Conservation (phyloP, 2,329 filamentous ascomycete genomes). For the Trichoderma semiorbis region DNA sequence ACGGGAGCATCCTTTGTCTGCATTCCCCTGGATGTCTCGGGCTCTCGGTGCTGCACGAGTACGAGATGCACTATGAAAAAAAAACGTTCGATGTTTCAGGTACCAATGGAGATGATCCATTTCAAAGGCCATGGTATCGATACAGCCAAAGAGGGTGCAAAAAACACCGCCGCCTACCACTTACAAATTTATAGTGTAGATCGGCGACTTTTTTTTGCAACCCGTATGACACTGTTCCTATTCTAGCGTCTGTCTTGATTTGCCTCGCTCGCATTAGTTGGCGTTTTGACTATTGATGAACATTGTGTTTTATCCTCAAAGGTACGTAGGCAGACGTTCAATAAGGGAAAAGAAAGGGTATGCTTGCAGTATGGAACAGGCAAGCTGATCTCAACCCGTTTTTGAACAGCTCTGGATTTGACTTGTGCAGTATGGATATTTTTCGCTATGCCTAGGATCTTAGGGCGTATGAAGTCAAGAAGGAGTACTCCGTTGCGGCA, state of each 20-base stretch:
- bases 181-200: too few species aligned
- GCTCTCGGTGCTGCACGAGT: not conserved
- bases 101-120: not conserved
- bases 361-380: not conserved
- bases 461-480: not conserved
- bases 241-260: not conserved
- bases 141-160: too few species aligned
- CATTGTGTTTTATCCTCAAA: not conserved
- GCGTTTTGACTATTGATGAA: not conserved
- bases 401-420: not conserved
- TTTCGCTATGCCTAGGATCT: not conserved
- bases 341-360: not conserved
- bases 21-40: constrained; percentile 13
- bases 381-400: not conserved
- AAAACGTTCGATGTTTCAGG: not conserved
- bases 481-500: not conserved
- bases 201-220: too few species aligned
- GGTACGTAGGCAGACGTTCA: not conserved
- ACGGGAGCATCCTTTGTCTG: not conserved
- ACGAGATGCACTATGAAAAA: not conserved
- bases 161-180: too few species aligned
- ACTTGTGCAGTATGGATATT: not conserved
- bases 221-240: not conserved
- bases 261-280: not conserved
- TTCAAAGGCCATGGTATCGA: not conserved